Base-by-base conservation (phyloP, 768 basidiomycete genomes). In the Hericium erinaceus region DNA sequence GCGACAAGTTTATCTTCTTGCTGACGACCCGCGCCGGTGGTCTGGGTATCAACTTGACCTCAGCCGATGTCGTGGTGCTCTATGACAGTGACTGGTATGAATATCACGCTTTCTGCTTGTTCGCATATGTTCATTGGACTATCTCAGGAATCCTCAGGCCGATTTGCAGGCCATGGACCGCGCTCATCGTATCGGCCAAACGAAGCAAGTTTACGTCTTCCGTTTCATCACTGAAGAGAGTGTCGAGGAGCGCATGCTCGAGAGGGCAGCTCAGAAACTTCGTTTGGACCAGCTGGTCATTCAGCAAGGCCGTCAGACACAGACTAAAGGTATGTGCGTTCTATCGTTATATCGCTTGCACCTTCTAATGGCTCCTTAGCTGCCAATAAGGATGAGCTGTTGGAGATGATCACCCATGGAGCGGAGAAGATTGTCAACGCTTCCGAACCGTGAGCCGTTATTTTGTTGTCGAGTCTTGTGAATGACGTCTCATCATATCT, bases 161-260 rank as follows among this genome's bases (percentile, higher is more conserved):
- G 97, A 99, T 75, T 72, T 99, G 49, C 97, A 99, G 69, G 97
- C 97, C 4, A 98, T 97, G 95, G 94, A 98, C 67, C 89, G 93
- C 57, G 95, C 95, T 0, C 94, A 95, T 74, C 89, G 93, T 57
- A 95, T 95, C 60, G 94, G 94, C 3, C 94, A 98, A 73, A 95
- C 91, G 48, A 98, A 95, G 73, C 94, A 98, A 71, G 95, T 97
- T 18, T 95, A 93, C 65, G 95, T 97, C 4, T 98, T 92, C 76
- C 77, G 95, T n/a, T 95, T 97, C 70, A 87, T 97, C 64, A 95
- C 95, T 0, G 92, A 95, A 73, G 90, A 89, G 50, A 94, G 92
- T 57, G 95, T 97, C 7, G 95, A 97, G 71, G 94, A 97, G 72
- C 83, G 94, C 39, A 95, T 98, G 80, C 73, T 97, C 33, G 95